Evolutionary conservation across 345 rosid species (phyloP), one percentile per base, ranked within the genome.

Genomic region (Aurinia saxatilis): DNA sequence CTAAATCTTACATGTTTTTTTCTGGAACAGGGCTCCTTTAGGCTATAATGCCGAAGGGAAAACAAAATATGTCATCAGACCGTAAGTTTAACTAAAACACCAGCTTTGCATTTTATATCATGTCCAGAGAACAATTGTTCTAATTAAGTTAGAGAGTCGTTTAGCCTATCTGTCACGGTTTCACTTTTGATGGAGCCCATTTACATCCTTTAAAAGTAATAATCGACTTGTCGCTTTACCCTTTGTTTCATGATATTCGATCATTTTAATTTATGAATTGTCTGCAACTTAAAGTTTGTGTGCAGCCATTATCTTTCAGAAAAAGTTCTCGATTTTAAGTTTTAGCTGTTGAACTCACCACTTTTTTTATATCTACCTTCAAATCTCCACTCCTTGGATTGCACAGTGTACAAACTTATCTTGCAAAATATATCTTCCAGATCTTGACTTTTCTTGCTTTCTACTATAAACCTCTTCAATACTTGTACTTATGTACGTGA

Each of bases 61-160:
- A 80, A 70, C 87, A 36, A 86, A 88, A 82, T 91, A 88, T 76
- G 96, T 84, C 57, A 73, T 84, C 19, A 84, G 95, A 65, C 98
- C 96, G 98, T 91, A 79, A 84, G 98, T 76, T 51, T 67, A 61
- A 67, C 63, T 66, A 0, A 21, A 55, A 14, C 11, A 19, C 17
- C 3, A 61, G 37, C 68, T 61, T 29, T 38, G 46, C 60, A 25
- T 51, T 52, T 7, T 49, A 7, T 57, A 48, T 49, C 17, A 25
- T 52, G 13, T 60, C 25, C 5, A 2, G 38, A 27, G 7, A 53
- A 39, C 2, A 29, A 50, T 60, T 66, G 30, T 5, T 50, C 54
- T 55, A 14, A 18, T 53, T 41, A 19, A 16, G 21, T 50, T 25
- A 38, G 38, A 27, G 31, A 50, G 25, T 14, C 14, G 25, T 8